Evolutionary conservation across 257 asterid species (phyloP), one percentile per base, ranked within the genome.

Genomic region (Marsdenia floribunda): DNA sequence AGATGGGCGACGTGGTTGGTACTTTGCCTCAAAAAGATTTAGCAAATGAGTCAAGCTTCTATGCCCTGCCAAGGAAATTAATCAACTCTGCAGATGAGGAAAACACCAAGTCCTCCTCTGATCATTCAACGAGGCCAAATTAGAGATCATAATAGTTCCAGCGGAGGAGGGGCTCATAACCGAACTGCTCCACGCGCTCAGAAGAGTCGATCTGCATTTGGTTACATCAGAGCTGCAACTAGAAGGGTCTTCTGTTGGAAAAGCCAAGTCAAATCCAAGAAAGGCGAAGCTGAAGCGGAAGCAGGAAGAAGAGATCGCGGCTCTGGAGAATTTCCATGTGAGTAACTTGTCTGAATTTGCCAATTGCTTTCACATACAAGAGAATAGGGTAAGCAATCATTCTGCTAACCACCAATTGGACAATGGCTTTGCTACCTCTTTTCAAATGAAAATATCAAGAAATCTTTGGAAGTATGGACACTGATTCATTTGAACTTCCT

Each of bases 31-130:
- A 16, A n/a, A 67, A 40, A 8, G 68, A 3, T 46, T 46, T 26
- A 46, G 53, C 26, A 2, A 21, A 74, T 61, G 14, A 52, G 78
- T 64, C 72, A 74, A 70, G 10, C 10, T 38, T 38, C 64, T 8
- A 46, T 59, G 29, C 44, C 54, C 58, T 8, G 71, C 40, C 59
- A 14, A 13, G 9, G 16, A 35, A 61, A 42, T 12, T 29, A 29
- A 46, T 26, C 77, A 35, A 16, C 37, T 61, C 71, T 75, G 9
- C 68, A 83, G 81, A 85, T 79, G 81, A 85, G 72, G 88, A 83
- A 78, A 60, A 24, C 81, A 4, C 71, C 81, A 6, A 88, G 85
- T 74, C 87, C 88, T 69, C 70, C 87, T 69, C 70, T 53, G 77
- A 72, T 72, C 81, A 47, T 80, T 79, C 77, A 79, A 53, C 80